Percentiles rank a stretch among this genome's conserved stretches.
Evolutionary conservation across 805 yeast genomes (phyloP).

Genomic region (Suhomyces canberraensis): DNA sequence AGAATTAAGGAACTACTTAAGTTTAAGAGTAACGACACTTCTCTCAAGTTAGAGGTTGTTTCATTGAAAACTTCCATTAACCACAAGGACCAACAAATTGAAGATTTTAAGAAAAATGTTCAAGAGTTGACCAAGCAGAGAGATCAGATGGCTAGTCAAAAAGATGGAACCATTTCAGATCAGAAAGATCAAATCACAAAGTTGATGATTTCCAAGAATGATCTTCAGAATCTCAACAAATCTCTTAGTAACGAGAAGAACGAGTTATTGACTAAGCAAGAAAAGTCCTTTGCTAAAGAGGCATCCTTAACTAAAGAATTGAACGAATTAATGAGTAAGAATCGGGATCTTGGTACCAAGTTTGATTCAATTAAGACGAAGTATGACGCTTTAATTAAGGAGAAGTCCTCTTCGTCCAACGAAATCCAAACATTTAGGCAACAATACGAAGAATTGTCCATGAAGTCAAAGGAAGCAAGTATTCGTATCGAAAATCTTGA

Average conservation of each 20-base stretch:
- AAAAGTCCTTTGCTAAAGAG: conserved; percentile 28
- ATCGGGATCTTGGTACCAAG: conserved; percentile 37
- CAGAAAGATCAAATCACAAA: conserved; percentile 36
- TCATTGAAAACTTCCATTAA: conserved; percentile 42
- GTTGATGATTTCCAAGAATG: conserved; percentile 40
- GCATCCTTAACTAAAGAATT: conserved; percentile 33
- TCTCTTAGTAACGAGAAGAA: conserved; percentile 36
- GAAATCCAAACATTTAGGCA: conserved; percentile 49
- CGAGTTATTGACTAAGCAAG: conserved; percentile 42
- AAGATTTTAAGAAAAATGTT: conserved; percentile 34
- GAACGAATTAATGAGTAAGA: conserved; percentile 41
- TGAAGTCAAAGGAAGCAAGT: conserved; percentile 64
- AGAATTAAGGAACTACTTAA: conserved; percentile 28
- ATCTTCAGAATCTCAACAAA: conserved; percentile 34
- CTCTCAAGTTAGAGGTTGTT: conserved; percentile 48
- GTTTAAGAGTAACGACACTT: conserved; percentile 37
- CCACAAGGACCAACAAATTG: conserved; percentile 43
- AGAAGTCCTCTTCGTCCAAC: conserved; percentile 33
- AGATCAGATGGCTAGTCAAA: neutral
- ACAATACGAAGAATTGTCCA: conserved; percentile 68
- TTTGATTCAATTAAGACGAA: conserved; percentile 39
- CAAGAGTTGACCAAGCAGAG: conserved; percentile 25
- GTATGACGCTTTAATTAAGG: conserved; percentile 30
- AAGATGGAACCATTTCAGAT: conserved; percentile 31
- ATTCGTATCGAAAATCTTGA: conserved; percentile 63